Evolutionary conservation across 1,284 basidiomycete genomes (phyloP), one percentile per base, ranked within the genome.

Genomic region (Ceratorhiza oryzae-sativae): DNA sequence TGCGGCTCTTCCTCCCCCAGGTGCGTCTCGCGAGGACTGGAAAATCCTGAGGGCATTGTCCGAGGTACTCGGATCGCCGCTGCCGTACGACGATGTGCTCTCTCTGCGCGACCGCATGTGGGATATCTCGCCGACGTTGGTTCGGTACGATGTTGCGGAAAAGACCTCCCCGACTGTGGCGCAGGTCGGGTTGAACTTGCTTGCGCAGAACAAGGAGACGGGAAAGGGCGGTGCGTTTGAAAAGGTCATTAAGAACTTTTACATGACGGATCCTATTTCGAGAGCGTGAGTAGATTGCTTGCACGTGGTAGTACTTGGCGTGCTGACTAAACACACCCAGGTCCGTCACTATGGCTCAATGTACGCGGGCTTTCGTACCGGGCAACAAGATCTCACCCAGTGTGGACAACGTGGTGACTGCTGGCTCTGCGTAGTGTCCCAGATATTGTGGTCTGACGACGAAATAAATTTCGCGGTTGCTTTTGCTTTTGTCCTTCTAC

Each of bases 21-120:
- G 96, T 71, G 93, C 95, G 1, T 88, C 94, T 2, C 85, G 97
- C 63, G 97, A 99, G 81, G 97, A 99, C 81, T 99, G 97, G 97
- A 98, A 99, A 87, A 94, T 99, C 78, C 86, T 99, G 75, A 91
- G 92, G 74, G 97, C 97, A 0, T 83, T 99, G 1, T 95, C 94
- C n/a, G 97, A 99, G 80, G 85, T 96, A 45, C 78, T 95, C 46
- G 92, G 90, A 51, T 78, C 82, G 1, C 88, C 93, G 25, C 79
- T 99, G 73, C 95, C 95, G 0, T 99, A 99, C 80, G 94, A 98
- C 78, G 94, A 97, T 77, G 86, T 94, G 15, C 82, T 95, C n/a
- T 85, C 86, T 62, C 83, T 99, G 60, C 88, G 96, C 60, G 95
- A 98, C 80, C 89, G 97, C 74, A 90, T 99, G 88, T 98, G 96